Percentiles rank a stretch among this genome's conserved stretches.
phyloP scores from a whole-genome alignment of 805 yeast species.

The Yamadazyma philogaea region DNA sequence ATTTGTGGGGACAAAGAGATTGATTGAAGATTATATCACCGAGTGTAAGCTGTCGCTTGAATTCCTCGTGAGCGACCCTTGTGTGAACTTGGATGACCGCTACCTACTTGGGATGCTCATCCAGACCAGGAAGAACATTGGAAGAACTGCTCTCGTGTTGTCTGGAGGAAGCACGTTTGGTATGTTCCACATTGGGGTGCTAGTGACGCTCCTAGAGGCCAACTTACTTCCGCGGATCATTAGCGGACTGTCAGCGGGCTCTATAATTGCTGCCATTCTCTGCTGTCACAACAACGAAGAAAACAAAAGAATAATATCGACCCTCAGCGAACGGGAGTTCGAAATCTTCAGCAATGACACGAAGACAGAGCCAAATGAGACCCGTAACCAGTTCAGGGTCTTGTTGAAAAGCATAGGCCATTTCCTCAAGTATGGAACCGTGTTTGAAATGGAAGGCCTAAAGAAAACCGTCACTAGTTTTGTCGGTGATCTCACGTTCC shows the following conservation, averaged over 20 bases:
- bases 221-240: slow-evolving; percentile 80
- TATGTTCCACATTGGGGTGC: slow-evolving; percentile 85
- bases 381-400: slow-evolving; percentile 48
- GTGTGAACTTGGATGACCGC: slow-evolving; percentile 55
- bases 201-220: slow-evolving; percentile 71
- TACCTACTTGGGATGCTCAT: slow-evolving; percentile 74
- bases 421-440: slow-evolving; percentile 80
- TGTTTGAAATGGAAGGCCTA: slow-evolving; percentile 76
- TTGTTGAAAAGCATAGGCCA: slow-evolving; percentile 38
- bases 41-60: slow-evolving; percentile 62
- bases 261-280: slow-evolving; percentile 85
- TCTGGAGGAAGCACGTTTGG: slow-evolving; percentile 98
- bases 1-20: slow-evolving; percentile 77
- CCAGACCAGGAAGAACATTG: slow-evolving; percentile 87
- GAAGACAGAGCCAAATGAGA: not conserved
- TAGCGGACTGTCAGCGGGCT: slow-evolving; percentile 95
- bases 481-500: slow-evolving; percentile 86
- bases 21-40: slow-evolving; percentile 77
- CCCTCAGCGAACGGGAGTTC: slow-evolving; percentile 57
- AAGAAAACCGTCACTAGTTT: slow-evolving; percentile 71
- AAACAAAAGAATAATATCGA: slow-evolving; percentile 51
- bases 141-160: slow-evolving; percentile 90
- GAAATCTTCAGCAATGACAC: slow-evolving; percentile 36
- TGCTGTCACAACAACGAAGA: slow-evolving; percentile 80
- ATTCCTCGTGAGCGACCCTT: slow-evolving; percentile 35